These are phyloP conservation scores for Pseudozyma sp. DNA, from an alignment of 1,284 basidiomycete genomes.

Conservation along the genomic window DNA sequence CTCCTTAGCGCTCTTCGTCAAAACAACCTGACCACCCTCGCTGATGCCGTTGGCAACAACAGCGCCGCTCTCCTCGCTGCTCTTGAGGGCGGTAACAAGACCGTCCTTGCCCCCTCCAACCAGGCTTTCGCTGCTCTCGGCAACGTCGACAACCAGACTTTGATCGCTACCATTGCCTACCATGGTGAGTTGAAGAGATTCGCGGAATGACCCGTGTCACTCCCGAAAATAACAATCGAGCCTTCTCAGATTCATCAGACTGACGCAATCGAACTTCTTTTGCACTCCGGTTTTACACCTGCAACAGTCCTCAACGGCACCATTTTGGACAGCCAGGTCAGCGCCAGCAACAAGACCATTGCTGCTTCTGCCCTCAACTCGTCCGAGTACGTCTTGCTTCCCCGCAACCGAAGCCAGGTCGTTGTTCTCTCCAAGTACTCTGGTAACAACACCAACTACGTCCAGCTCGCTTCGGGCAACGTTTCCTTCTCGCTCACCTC, in stretches of 20 bases:
- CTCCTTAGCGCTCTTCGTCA: conserved; percentile 46
- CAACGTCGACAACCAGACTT: conserved; percentile 69
- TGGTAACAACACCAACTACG: conserved; percentile 71
- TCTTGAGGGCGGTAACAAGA: conserved; percentile 57
- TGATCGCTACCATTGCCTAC: conserved; percentile 75
- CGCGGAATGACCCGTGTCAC: no score
- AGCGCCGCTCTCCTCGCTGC: conserved; percentile 29
- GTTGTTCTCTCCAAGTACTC: conserved; percentile 73
- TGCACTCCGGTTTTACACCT: no score
- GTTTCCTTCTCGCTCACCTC: conserved; percentile 35
- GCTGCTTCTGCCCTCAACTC: conserved; percentile 75
- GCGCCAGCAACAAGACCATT: conserved; percentile 71
- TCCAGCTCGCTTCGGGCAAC: conserved; percentile 73
- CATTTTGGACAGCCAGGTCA: conserved; percentile 70
- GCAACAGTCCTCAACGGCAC: conserved; percentile 73
- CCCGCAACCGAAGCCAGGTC: conserved; percentile 72
- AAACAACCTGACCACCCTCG: conserved; percentile 50
- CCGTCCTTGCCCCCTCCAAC: conserved; percentile 71
- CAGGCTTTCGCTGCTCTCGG: conserved; percentile 67
- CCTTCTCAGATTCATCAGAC: no score
- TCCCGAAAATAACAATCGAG: no score
- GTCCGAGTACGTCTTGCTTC: conserved; percentile 68
- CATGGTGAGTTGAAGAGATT: conserved; percentile 71
- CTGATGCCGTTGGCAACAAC: conserved; percentile 51
- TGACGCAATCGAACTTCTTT: no score